phyloP scores from a whole-genome alignment of 108 stramenopile genomes.

The Skeletonema grethae region DNA sequence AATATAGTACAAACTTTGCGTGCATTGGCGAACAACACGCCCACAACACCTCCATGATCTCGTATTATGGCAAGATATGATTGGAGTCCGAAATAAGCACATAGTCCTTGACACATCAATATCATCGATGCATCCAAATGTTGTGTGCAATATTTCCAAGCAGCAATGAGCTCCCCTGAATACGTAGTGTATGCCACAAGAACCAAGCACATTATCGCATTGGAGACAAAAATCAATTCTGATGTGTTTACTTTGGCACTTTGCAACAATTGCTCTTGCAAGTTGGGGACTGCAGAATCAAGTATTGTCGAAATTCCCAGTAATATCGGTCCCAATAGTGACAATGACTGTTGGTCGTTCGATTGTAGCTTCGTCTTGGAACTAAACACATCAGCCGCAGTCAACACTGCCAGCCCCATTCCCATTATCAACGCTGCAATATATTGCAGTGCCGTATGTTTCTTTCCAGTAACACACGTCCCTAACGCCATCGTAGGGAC shows the following conservation, averaged over 20 bases:
- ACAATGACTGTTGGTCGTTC: not conserved
- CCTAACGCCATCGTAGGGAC: constrained; percentile 51
- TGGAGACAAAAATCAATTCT: constrained; percentile 39
- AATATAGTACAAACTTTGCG: constrained; percentile 47
- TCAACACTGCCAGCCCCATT: constrained; percentile 38
- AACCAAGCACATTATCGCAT: constrained; percentile 37
- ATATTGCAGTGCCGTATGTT: constrained; percentile 37
- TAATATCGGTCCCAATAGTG: constrained; percentile 28
- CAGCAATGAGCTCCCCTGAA: constrained; percentile 31
- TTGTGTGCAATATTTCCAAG: constrained; percentile 18
- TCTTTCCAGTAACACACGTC: constrained; percentile 31
- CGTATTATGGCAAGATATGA: constrained; percentile 47
- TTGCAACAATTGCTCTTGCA: constrained; percentile 47
- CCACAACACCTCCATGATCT: constrained; percentile 41
- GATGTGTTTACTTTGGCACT: constrained; percentile 33
- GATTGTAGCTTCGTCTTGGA: constrained; percentile 2
- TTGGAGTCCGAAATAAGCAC: constrained; percentile 42
- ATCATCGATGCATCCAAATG: constrained; percentile 22
- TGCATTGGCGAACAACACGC: constrained; percentile 40
- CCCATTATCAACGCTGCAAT: constrained; percentile 47
- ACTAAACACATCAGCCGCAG: constrained; percentile 32
- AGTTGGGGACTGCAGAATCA: constrained; percentile 41
- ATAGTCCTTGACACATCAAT: constrained; percentile 23
- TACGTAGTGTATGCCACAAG: constrained; percentile 25
- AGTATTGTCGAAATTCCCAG: constrained; percentile 33